Evolutionary conservation across 441 rosid species (phyloP).

Genomic region (Erodium texanum): DNA sequence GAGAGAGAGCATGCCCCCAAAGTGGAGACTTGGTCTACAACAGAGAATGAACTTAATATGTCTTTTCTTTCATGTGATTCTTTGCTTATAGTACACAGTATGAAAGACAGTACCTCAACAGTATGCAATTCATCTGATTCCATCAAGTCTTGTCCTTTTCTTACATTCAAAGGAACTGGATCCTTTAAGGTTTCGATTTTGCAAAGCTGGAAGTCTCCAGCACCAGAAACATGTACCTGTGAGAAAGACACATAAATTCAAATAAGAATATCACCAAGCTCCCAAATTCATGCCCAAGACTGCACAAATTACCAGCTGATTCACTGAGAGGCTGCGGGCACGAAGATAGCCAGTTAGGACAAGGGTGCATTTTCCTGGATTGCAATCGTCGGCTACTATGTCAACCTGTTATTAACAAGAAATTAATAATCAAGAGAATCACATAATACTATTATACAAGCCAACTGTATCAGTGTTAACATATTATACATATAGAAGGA

Average conservation of each 20-base stretch:
- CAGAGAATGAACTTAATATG: background rate
- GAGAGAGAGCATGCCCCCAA: background rate
- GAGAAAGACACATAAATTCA: conserved; percentile 12
- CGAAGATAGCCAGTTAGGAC: conserved; percentile 69
- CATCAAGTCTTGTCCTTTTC: conserved; percentile 62
- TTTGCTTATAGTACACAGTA: background rate
- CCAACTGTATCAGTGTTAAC: background rate
- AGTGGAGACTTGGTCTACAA: background rate
- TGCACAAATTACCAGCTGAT: conserved; percentile 65
- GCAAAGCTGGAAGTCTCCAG: conserved; percentile 81
- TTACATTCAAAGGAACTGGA: conserved; percentile 56
- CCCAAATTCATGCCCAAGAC: conserved; percentile 15
- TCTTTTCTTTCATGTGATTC: background rate
- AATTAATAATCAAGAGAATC: background rate
- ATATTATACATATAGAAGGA: background rate
- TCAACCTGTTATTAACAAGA: conserved; percentile 35
- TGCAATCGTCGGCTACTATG: conserved; percentile 36
- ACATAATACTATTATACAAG: background rate
- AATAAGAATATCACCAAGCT: conserved; percentile 16
- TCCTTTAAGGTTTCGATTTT: conserved; percentile 76
- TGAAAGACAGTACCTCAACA: conserved; percentile 38
- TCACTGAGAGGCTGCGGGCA: conserved; percentile 66
- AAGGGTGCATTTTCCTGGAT: conserved; percentile 52
- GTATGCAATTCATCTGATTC: conserved; percentile 49
- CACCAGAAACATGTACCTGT: conserved; percentile 84